phyloP scores from a whole-genome alignment of 1,284 basidiomycete species.

The Garcileccinum viscosum region DNA sequence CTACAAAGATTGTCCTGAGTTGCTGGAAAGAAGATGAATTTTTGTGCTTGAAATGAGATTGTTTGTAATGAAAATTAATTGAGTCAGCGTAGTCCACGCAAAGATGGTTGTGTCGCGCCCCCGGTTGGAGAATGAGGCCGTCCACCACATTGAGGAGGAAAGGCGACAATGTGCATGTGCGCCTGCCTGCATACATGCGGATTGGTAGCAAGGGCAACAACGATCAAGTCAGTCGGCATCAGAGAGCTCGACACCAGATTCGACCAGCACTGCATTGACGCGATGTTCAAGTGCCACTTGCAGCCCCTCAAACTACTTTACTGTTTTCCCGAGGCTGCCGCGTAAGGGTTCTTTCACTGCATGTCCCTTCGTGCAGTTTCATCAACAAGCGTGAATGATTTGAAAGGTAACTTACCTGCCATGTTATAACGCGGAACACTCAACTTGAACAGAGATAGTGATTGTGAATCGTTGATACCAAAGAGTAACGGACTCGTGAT shows the following conservation, averaged over 20 bases:
- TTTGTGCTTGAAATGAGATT: too few relatives aligned
- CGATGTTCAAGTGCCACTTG: not conserved
- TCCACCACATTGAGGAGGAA: too few relatives aligned
- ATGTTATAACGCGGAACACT: not conserved
- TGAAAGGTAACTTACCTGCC: not conserved
- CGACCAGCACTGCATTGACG: not conserved
- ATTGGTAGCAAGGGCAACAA: too few relatives aligned
- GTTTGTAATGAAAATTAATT: too few relatives aligned
- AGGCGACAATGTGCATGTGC: too few relatives aligned
- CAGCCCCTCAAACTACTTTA: not conserved
- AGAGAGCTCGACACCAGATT: not conserved
- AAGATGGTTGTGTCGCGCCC: too few relatives aligned
- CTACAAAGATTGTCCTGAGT: too few relatives aligned
- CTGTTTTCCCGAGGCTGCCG: not conserved
- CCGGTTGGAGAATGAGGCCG: too few relatives aligned
- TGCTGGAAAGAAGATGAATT: too few relatives aligned
- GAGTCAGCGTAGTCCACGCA: too few relatives aligned
- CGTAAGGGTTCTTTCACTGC: not conserved
- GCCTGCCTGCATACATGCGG: too few relatives aligned
- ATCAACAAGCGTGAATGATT: not conserved
- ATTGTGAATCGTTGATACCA: not conserved
- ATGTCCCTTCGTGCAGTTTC: not conserved
- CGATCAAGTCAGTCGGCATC: too few relatives aligned
- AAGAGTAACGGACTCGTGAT: not conserved
- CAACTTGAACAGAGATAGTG: not conserved